These are phyloP conservation scores for Rhytidhysteron rufulum DNA, from an alignment of 2,329 filamentous ascomycete species.

Conservation along the genomic window DNA sequence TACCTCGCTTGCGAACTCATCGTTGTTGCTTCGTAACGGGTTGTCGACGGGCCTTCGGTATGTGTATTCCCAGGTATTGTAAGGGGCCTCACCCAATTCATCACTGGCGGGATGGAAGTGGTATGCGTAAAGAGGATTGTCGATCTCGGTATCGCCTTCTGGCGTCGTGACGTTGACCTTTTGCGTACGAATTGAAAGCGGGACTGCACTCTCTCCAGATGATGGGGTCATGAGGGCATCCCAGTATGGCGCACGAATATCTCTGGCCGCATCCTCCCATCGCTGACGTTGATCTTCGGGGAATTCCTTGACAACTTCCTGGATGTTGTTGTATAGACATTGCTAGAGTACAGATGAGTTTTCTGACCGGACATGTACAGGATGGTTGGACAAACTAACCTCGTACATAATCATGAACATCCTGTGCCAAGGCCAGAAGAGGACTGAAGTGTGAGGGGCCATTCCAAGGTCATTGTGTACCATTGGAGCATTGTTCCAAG, in stretches of 20 bases:
- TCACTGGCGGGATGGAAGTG: slow-evolving; percentile 52
- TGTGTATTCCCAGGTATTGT: slow-evolving; percentile 26
- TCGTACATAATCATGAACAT: slow-evolving; percentile 67
- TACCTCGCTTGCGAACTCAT: slow-evolving; percentile 29
- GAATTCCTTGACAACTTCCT: slow-evolving; percentile 40
- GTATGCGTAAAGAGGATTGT: slow-evolving; percentile 47
- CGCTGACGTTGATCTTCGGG: slow-evolving; percentile 35
- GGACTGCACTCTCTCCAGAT: slow-evolving; percentile 22
- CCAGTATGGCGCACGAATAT: slow-evolving; percentile 46
- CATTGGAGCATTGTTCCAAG: slow-evolving; percentile 51
- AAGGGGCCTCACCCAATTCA: slow-evolving; percentile 41
- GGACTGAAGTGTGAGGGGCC: slow-evolving; percentile 69
- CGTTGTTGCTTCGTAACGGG: slow-evolving; percentile 35
- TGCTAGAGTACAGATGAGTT: slow-evolving; percentile 29
- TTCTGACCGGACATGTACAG: neutral
- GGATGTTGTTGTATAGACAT: slow-evolving; percentile 38
- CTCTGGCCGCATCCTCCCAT: slow-evolving; percentile 38
- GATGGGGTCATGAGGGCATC: slow-evolving; percentile 43
- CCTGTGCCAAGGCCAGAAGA: slow-evolving; percentile 82
- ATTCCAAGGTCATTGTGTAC: slow-evolving; percentile 60
- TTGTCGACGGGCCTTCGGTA: slow-evolving; percentile 30
- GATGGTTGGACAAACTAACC: slow-evolving; percentile 35
- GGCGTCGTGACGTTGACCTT: slow-evolving; percentile 43
- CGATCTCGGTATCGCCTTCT: slow-evolving; percentile 32
- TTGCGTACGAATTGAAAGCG: slow-evolving; percentile 36